Evolutionary conservation across 2,329 filamentous ascomycete species (phyloP).

Genomic region (Colletotrichum destructivum): DNA sequence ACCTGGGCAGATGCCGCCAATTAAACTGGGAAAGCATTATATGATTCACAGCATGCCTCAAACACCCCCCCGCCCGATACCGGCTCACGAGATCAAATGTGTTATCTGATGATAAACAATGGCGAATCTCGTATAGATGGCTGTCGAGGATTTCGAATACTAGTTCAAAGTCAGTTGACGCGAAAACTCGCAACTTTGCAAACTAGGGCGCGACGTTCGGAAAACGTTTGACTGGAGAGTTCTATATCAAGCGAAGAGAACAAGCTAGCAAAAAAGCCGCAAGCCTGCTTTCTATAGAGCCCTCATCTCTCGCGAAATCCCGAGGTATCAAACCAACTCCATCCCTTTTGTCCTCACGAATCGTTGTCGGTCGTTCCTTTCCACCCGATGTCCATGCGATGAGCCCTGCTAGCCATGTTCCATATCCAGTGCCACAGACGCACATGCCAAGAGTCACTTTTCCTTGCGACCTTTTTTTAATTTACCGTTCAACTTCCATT

Average conservation of each 20-base stretch:
- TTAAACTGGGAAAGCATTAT: too few species aligned
- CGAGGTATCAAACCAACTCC: background rate
- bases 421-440: background rate
- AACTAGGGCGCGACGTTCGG: background rate
- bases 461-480: background rate
- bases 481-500: background rate
- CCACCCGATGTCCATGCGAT: slow-evolving; percentile 1
- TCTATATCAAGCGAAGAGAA: background rate
- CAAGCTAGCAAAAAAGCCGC: background rate
- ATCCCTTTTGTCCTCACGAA: background rate
- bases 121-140: too few species aligned
- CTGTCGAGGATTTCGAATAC: too few species aligned
- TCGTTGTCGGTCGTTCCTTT: background rate
- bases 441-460: background rate
- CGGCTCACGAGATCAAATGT: too few species aligned
- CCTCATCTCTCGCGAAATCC: background rate
- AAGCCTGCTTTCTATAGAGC: background rate
- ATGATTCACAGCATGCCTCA: too few species aligned
- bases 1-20: too few species aligned
- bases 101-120: too few species aligned
- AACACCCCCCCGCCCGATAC: too few species aligned
- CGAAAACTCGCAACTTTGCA: background rate
- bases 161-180: too few species aligned
- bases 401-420: slow-evolving; percentile 10
- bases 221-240: background rate